Evolutionary conservation across 2,329 filamentous ascomycete genomes (phyloP).

Genomic region (Exophiala spinifera): DNA sequence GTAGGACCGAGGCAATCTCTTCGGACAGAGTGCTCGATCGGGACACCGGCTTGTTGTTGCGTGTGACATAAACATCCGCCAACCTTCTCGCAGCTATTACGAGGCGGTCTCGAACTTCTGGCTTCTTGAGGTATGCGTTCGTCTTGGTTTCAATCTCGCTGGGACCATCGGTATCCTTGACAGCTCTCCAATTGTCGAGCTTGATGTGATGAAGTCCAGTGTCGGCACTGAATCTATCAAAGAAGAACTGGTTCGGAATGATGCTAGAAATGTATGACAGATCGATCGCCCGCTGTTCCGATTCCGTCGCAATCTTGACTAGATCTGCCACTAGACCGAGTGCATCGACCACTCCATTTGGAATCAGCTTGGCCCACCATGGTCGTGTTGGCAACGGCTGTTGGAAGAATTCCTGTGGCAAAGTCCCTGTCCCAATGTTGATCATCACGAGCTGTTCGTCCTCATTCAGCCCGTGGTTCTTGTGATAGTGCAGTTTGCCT

Average conservation of each 20-base stretch:
- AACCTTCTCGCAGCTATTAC: constrained; percentile 12
- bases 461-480: constrained; percentile 14
- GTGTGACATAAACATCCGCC: constrained; percentile 17
- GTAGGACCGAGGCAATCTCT: not conserved
- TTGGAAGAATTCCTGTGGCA: constrained; percentile 8
- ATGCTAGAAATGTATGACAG: constrained; percentile 19
- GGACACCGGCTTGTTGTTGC: not conserved
- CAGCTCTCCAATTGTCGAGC: constrained; percentile 24
- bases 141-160: constrained; percentile 21
- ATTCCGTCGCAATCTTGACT: constrained; percentile 24
- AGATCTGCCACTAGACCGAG: constrained; percentile 22
- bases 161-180: constrained; percentile 2
- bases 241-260: constrained; percentile 18
- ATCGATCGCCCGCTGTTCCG: constrained; percentile 15
- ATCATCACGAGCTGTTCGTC: constrained; percentile 21
- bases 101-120: constrained; percentile 13
- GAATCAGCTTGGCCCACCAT: constrained; percentile 22
- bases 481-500: constrained; percentile 21
- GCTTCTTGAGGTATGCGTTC: constrained; percentile 17
- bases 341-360: constrained; percentile 19
- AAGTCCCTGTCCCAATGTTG: constrained; percentile 24
- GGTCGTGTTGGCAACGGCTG: constrained; percentile 7
- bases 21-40: not conserved
- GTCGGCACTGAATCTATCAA: constrained; percentile 25
- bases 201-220: constrained; percentile 24